Evolutionary conservation across 805 yeast species (phyloP), one percentile per base, ranked within the genome.

Genomic region (Starmerella kuoi): DNA sequence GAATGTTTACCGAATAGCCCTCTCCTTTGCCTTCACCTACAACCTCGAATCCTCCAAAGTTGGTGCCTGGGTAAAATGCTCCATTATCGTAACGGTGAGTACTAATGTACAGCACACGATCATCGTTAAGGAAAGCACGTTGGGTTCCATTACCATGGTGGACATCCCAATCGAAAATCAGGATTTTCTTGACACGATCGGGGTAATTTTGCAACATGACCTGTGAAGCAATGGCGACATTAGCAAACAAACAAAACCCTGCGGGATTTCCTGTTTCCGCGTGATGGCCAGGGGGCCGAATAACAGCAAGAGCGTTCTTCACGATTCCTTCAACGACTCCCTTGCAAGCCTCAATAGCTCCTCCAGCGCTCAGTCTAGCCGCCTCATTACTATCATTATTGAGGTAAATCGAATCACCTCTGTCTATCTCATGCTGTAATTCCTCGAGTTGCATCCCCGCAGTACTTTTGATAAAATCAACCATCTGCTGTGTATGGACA

Each of bases 61-160:
- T 84, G n/a, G 54, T 46, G 4, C 97, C 96, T 0, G 99, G 99
- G 57, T 91, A 91, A 58, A 84, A 91, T 52, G 74, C 76, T 0
- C 94, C 97, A 49, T 79, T 74, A 55, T 91, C 97, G 58, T 82
- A 88, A 49, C 98, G 73, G 62, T 91, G 99, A 24, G 88, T 63
- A 0, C 97, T 87, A 35, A 91, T 76, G 61, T 91, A 91, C 27
- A 91, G 68, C 7, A 91, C 96, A 42, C 94, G 67, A 22, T 94
- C 94, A 57, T 91, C 95, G 49, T 83, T 73, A 51, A 74, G 74
- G 53, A 91, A 91, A 2, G 94, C 85, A 58, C 81, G 79, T 61
- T 91, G 98, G 1, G 99, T 91, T 31, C 99, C 99, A 61, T 91
- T 91, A 21, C 99, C 99, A 61, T 91, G 99, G 62, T 91, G 99